Evolutionary conservation across 2,329 filamentous ascomycete species (phyloP), one percentile per base, ranked within the genome.

Genomic region (Colletotrichum lentis): DNA sequence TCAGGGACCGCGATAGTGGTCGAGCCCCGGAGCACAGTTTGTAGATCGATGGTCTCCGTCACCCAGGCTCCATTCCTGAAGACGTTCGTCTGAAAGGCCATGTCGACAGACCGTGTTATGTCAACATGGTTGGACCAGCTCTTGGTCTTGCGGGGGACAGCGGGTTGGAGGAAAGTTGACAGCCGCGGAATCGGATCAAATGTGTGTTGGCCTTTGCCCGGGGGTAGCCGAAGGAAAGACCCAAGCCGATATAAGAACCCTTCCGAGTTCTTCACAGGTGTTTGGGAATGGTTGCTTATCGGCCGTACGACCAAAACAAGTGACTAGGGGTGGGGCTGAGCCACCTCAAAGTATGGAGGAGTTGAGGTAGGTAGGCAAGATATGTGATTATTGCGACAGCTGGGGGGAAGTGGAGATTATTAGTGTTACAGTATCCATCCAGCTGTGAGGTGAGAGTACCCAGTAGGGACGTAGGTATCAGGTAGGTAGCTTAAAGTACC

Each of bases 51-150:
- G 0, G 79, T 86, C 72, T 84, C 79, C n/a, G 83, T 84, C 43
- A 87, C 83, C 86, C 86, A 89, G 74, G 83, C 77, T 69, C 86
- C 85, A 72, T 85, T 79, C 69, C 83, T 80, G 27, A 87, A 74
- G 69, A 87, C 80, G 69, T 82, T 86, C 43, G 84, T 85, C 73
- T 88, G 85, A 67, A 88, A 82, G 62, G 67, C 67, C 67, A 69
- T 69, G 41, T 67, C 47, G 41, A 53, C 16, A 35, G 27, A 43
- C 44, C 41, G 49, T 63, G 41, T 49, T 62, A 69, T 27, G 55
- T 57, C 31, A 43, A 56, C 63, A 67, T 69, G 67, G 46, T 44
- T 63, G 57, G 39, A 46, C 11, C 44, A 53, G 54, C 37, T 53
- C 20, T 55, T 31, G 24, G 49, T 20, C 31, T 59, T 47, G 31